Evolutionary conservation across 257 asterid genomes (phyloP), one percentile per base, ranked within the genome.

Genomic region (Solanum boliviense): DNA sequence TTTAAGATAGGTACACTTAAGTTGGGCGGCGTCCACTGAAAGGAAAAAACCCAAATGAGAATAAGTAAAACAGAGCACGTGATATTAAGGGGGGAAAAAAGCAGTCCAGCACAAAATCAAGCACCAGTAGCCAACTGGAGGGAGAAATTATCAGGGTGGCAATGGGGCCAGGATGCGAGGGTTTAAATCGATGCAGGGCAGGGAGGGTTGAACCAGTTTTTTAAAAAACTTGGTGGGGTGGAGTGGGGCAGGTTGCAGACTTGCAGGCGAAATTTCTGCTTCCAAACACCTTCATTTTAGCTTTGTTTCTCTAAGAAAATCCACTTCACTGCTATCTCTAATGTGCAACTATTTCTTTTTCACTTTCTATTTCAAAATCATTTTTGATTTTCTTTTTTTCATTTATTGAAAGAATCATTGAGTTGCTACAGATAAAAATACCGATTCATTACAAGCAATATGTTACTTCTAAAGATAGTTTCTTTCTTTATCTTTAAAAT

Each of bases 21-120:
- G 3, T 41, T 41, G 46, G 46, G 46, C 13, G 46, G 46, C 3
- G 46, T 41, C 46, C 99, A 97, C 99, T 97, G 98, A 95, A 92
- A 90, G 87, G 73, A 84, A 92, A 87, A 29, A 29, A 18, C 6
- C 25, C 85, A 12, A 16, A 82, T 48, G 70, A 82, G n/a, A 46
- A 82, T 29, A 20, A 82, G 85, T 16, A 46, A 82, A 48, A 46
- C 31, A 48, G 20, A 81, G n/a, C 39, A 84, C 5, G 62, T 65
- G 39, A 86, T n/a, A 60, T 15, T 34, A 60, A 60, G 35, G 21
- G 25, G 41, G 13, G 2, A 2, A 12, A 38, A 12, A 38, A 76
- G 32, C 84, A 76, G 34, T n/a, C 84, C 60, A 76, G 23, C 52
- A 76, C 84, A 76, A 38, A 76, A 74, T 74, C 48, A 35, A 79